Evolutionary conservation across 208 protist species (phyloP).

Genomic region (Acanthamoeba triangularis): DNA sequence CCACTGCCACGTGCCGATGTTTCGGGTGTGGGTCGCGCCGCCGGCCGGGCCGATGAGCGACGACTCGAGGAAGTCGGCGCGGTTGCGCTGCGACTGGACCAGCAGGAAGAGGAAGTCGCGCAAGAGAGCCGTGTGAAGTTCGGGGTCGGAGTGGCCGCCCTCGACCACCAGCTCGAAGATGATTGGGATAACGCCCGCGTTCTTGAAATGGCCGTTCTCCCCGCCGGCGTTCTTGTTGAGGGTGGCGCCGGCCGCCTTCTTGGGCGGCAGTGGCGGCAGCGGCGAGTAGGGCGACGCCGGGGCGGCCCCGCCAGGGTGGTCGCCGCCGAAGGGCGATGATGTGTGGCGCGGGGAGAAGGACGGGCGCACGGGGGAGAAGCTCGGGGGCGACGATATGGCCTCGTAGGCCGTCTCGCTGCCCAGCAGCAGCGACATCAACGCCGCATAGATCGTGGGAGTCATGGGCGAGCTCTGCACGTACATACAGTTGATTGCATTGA

Average conservation of each 20-base stretch:
- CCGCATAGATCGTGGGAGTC: conserved; percentile 48
- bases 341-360: conserved; percentile 8
- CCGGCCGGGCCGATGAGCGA: conserved; percentile 27
- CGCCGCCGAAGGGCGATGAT: background rate
- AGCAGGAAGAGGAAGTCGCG: conserved; percentile 68
- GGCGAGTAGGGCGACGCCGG: conserved; percentile 22
- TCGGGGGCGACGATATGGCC: background rate
- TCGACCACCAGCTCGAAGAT: conserved; percentile 74
- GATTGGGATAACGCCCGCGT: conserved; percentile 34
- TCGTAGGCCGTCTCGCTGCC: conserved; percentile 35
- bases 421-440: conserved; percentile 37
- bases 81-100: conserved; percentile 39
- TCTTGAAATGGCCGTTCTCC: conserved; percentile 1
- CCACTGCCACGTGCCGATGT: conserved; percentile 71
- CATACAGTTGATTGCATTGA: too few relatives aligned
- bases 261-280: conserved; percentile 1
- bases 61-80: conserved; percentile 11
- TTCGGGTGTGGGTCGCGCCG: background rate
- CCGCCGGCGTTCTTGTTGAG: background rate
- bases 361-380: background rate
- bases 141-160: conserved; percentile 20
- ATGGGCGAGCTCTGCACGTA: background rate
- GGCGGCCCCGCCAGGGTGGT: background rate
- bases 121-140: conserved; percentile 15
- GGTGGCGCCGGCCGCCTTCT: background rate